phyloP scores from a whole-genome alignment of 1,284 basidiomycete genomes.

The Anthracocystis walkeri region DNA sequence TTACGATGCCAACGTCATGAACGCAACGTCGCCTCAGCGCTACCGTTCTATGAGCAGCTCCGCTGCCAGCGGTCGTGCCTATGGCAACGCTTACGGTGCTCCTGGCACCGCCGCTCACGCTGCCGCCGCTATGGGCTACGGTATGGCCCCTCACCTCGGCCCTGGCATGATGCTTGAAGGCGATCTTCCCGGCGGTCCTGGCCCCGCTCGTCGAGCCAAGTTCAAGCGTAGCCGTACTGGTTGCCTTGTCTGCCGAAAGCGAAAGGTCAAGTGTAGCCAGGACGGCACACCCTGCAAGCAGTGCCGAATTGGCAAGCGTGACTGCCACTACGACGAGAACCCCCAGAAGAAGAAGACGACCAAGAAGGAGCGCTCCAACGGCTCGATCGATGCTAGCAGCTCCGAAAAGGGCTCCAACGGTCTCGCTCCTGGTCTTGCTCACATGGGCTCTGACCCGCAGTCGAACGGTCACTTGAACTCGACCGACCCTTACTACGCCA shows the following conservation, averaged over 20 bases:
- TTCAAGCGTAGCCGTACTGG: conserved; percentile 63
- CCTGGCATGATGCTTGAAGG: conserved; percentile 50
- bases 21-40: conserved; percentile 46
- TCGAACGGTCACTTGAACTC: conserved; percentile 18
- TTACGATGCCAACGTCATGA: conserved; percentile 43
- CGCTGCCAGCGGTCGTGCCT: conserved; percentile 51
- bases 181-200: conserved; percentile 48
- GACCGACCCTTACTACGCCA: conserved; percentile 42
- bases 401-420: conserved; percentile 50
- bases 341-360: conserved; percentile 55
- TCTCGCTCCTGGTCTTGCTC: conserved; percentile 22
- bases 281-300: conserved; percentile 65
- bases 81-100: conserved; percentile 38
- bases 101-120: conserved; percentile 47
- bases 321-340: conserved; percentile 63
- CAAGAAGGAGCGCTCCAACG: conserved; percentile 45
- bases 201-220: conserved; percentile 56
- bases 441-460: conserved; percentile 24
- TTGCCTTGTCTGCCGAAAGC: conserved; percentile 63
- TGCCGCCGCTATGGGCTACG: conserved; percentile 48
- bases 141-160: conserved; percentile 47
- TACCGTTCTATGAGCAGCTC: conserved; percentile 55
- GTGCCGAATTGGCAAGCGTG: conserved; percentile 62
- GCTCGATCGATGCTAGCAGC: conserved; percentile 40
- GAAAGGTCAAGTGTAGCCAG: conserved; percentile 65